Conservation (phyloP, 108 stramenopile species). For the Mediolabrus comicus region DNA sequence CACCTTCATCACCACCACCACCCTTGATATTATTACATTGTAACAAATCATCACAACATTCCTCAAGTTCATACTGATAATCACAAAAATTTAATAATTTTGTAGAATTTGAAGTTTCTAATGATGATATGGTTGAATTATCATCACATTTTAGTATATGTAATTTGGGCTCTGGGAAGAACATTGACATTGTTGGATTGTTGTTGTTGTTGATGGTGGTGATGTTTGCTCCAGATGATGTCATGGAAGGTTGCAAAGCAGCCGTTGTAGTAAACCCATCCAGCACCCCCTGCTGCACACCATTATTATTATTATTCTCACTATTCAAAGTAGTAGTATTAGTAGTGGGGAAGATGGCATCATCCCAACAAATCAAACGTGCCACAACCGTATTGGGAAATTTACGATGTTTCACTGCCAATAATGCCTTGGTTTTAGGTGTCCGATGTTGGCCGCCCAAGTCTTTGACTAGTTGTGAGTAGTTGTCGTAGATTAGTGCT, state of each 20-base stretch:
- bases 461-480: conserved; percentile 18
- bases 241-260: too few relatives aligned
- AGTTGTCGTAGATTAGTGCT: conserved; percentile 16
- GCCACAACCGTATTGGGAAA: background rate
- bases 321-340: background rate
- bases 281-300: too few relatives aligned
- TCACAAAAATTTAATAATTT: background rate
- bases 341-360: background rate
- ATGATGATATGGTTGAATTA: background rate
- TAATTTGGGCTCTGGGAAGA: background rate
- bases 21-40: background rate
- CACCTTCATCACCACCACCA: background rate
- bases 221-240: too few relatives aligned
- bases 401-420: background rate
- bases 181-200: background rate
- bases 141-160: background rate
- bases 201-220: too few relatives aligned
- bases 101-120: background rate
- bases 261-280: too few relatives aligned
- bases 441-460: background rate
- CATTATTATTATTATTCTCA: background rate
- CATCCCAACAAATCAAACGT: conserved; percentile 19
- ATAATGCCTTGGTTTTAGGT: conserved; percentile 7
- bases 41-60: background rate
- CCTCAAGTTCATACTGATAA: background rate